These are phyloP conservation scores for Hibiscus mutabilis DNA, from an alignment of 345 rosid species.

Conservation along the genomic window DNA sequence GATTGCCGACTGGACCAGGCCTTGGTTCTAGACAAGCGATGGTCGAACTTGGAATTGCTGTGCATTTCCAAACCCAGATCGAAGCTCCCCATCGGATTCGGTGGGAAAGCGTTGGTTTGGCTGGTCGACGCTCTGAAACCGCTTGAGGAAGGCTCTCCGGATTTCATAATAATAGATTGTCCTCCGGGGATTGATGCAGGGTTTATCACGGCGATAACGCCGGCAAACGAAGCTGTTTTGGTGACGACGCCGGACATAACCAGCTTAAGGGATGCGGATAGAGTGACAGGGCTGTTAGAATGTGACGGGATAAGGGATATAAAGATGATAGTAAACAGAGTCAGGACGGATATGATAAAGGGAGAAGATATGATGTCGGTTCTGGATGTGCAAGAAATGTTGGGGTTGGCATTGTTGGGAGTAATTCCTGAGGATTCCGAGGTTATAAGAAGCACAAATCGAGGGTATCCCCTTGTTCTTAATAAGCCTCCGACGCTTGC, in stretches of 20 bases:
- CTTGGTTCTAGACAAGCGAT: conserved; percentile 80
- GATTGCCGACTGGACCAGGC: conserved; percentile 97
- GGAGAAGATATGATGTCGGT: conserved; percentile 99
- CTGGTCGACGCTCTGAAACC: conserved; percentile 71
- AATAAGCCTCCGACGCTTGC: conserved; percentile 92
- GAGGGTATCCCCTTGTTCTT: conserved; percentile 86
- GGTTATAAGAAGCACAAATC: conserved; percentile 83
- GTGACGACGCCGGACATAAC: conserved; percentile 94
- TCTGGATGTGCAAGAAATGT: conserved; percentile 88
- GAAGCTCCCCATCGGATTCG: conserved; percentile 79
- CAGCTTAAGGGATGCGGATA: conserved; percentile 79
- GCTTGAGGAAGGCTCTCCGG: conserved; percentile 66
- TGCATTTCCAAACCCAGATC: conserved; percentile 94
- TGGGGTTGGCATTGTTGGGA: conserved; percentile 74
- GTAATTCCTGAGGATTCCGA: conserved; percentile 91
- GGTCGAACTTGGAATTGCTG: conserved; percentile 87
- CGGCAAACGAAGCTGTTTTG: conserved; percentile 81
- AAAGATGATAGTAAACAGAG: conserved; percentile 89
- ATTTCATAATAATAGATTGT: conserved; percentile 80
- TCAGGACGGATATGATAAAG: conserved; percentile 89
- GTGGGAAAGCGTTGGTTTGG: conserved; percentile 88
- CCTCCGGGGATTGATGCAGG: conserved; percentile 99
- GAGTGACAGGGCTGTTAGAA: conserved; percentile 76
- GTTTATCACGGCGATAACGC: conserved; percentile 87
- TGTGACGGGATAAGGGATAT: conserved; percentile 92